phyloP scores from a whole-genome alignment of 805 yeast species.

The Candida palmyrensis region DNA sequence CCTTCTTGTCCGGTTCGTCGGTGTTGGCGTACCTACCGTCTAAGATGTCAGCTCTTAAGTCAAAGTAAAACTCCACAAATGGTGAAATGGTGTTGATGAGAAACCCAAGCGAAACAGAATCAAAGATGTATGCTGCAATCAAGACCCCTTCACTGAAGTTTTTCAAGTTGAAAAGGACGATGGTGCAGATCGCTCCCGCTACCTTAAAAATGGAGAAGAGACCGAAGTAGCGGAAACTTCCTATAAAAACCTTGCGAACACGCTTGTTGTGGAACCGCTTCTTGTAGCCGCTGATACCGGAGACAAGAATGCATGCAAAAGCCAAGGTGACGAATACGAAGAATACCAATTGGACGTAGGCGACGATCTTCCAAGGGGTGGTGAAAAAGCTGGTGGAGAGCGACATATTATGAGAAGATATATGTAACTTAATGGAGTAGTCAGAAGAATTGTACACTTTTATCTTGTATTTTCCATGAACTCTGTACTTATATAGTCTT shows the following conservation, averaged over 20 bases:
- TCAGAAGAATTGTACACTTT: too few relatives aligned
- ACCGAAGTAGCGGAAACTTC: background rate
- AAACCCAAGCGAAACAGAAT: slow-evolving; percentile 11
- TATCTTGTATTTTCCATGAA: too few relatives aligned
- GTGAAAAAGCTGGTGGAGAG: too few relatives aligned
- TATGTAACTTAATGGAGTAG: too few relatives aligned
- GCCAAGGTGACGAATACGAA: slow-evolving; percentile 1
- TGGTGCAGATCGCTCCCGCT: slow-evolving; percentile 10
- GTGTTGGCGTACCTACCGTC: background rate
- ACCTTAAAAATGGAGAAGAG: slow-evolving; percentile 8
- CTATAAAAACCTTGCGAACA: too few relatives aligned
- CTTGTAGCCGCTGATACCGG: too few relatives aligned
- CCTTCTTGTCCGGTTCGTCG: background rate
- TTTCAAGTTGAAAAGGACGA: slow-evolving; percentile 6
- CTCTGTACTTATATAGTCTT: too few relatives aligned
- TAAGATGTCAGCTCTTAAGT: slow-evolving; percentile 1
- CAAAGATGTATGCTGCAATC: slow-evolving; percentile 12
- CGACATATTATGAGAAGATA: too few relatives aligned
- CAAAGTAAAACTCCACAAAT: slow-evolving; percentile 4
- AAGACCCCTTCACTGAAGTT: slow-evolving; percentile 6
- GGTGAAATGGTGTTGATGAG: slow-evolving; percentile 9
- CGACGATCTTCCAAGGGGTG: slow-evolving; percentile 2
- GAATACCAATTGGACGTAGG: slow-evolving; percentile 4
- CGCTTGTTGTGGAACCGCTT: too few relatives aligned
- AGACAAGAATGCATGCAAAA: background rate